Base-by-base conservation (phyloP, 345 rosid genomes). In the Sonneratia caseolaris region DNA sequence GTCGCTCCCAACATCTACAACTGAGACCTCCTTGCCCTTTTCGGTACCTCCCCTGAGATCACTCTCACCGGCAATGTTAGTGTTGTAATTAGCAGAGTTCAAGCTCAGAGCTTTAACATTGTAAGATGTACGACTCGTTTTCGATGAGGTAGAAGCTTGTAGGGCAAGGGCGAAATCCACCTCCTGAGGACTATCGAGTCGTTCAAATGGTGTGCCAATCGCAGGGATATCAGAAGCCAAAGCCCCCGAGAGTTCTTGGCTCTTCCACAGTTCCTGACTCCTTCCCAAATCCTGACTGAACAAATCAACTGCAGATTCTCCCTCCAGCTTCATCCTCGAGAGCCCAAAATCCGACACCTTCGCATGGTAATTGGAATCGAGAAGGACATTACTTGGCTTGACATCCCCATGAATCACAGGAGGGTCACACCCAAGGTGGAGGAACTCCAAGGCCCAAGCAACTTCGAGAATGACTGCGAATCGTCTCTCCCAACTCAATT, bases 341-440 rank as follows among this genome's bases (percentile, higher is more conserved):
- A 95, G 75, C 35, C 98, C 99, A 49, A 95, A 95, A 85, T 95
- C 99, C 0, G 99, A 90, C 74, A 95, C 77, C 86, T 88, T 92
- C n/a, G 92, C 97, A 59, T 79, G 86, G 55, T 81, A 86, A 55
- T 95, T 94, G 73, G 89, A 84, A 76, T 92, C 97, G 3, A 95
- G 89, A 76, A 95, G 83, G 35, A 92, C 97, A 78, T 95, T 95
- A 70, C 99, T 90, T 0, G 99, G 99, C 84, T 95, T 95, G 12
- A 95, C 81, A 70, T 95, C 99, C 36, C 99, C 99, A 71, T 95
- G 99, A 78, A 95, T 89, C 79, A 95, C 96, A 0, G 98, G 97
- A 12, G 97, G 99, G 62, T 92, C 97, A 76, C 96, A 92, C 2
- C 92, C 98, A 55, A 85, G 79, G 76, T 95, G 99, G 83, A 95